Conservation (phyloP, 805 yeast species). For the Hanseniaspora lindneri region DNA sequence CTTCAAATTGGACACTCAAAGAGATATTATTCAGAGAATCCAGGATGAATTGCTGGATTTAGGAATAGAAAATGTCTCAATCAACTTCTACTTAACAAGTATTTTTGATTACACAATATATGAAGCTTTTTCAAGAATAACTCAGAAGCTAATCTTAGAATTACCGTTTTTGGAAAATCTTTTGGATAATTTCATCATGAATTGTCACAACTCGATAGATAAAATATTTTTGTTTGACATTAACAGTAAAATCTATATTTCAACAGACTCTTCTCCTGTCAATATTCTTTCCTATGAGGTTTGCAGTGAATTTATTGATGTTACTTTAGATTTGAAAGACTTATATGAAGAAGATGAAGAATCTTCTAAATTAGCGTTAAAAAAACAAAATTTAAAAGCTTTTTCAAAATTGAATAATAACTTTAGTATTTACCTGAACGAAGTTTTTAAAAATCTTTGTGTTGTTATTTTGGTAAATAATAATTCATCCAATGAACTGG, state of each 20-base stretch:
- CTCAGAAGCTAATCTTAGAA: constrained; percentile 82
- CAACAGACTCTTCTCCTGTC: constrained; percentile 91
- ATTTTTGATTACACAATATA: constrained; percentile 92
- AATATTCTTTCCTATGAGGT: constrained; percentile 93
- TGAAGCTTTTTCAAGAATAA: constrained; percentile 88
- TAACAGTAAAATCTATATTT: constrained; percentile 84
- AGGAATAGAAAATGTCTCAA: constrained; percentile 78
- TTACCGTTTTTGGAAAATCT: constrained; percentile 77
- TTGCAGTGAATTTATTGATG: constrained; percentile 93
- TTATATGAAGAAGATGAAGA: constrained; percentile 35
- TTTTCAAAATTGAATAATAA: constrained; percentile 73
- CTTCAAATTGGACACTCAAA: constrained; percentile 82
- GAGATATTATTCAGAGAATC: constrained; percentile 92
- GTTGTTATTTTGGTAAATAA: constrained; percentile 74
- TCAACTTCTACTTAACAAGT: constrained; percentile 81
- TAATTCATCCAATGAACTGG: constrained; percentile 36
- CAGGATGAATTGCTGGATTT: constrained; percentile 84
- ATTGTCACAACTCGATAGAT: constrained; percentile 65
- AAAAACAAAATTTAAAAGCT: constrained; percentile 36
- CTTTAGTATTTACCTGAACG: constrained; percentile 67
- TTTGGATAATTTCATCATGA: constrained; percentile 72
- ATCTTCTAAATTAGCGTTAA: constrained; percentile 2
- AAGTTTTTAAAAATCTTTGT: constrained; percentile 87
- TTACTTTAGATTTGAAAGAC: constrained; percentile 76
- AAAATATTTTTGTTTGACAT: constrained; percentile 88